phyloP scores from a whole-genome alignment of 1,139 yeast genomes.

The Magnusiomyces sp. region DNA sequence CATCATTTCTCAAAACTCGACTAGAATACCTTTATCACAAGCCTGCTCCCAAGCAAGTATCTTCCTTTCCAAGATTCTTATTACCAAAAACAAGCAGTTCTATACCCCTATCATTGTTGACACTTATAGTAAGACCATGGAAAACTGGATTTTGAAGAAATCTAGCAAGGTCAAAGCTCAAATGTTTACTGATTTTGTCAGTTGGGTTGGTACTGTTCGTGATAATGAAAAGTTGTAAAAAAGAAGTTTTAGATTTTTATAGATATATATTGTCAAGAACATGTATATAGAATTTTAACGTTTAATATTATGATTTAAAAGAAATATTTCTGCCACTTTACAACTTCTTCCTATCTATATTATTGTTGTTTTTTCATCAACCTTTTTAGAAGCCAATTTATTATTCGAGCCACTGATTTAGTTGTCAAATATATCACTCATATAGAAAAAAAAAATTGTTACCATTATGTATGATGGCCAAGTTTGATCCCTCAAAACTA shows the following conservation, averaged over 20 bases:
- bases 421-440: too few relatives aligned
- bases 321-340: too few relatives aligned
- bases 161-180: constrained; percentile 48
- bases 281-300: too few relatives aligned
- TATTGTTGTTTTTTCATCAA: too few relatives aligned
- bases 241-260: neutral
- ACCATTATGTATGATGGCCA: too few relatives aligned
- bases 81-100: constrained; percentile 19
- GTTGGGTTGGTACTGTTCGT: constrained; percentile 45
- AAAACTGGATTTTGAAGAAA: constrained; percentile 48
- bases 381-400: too few relatives aligned
- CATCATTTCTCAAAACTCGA: constrained; percentile 36
- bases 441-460: too few relatives aligned
- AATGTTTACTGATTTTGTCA: constrained; percentile 68
- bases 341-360: too few relatives aligned
- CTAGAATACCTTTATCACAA: constrained; percentile 43
- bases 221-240: constrained; percentile 2
- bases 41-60: constrained; percentile 59
- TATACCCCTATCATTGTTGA: constrained; percentile 37
- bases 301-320: too few relatives aligned
- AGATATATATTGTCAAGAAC: neutral
- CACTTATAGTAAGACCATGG: constrained; percentile 49
- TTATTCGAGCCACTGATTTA: too few relatives aligned
- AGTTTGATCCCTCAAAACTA: too few relatives aligned
- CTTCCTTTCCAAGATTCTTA: constrained; percentile 50